phyloP scores from a whole-genome alignment of 202 grass and related monocot genomes.

The Carex sylvatica region DNA sequence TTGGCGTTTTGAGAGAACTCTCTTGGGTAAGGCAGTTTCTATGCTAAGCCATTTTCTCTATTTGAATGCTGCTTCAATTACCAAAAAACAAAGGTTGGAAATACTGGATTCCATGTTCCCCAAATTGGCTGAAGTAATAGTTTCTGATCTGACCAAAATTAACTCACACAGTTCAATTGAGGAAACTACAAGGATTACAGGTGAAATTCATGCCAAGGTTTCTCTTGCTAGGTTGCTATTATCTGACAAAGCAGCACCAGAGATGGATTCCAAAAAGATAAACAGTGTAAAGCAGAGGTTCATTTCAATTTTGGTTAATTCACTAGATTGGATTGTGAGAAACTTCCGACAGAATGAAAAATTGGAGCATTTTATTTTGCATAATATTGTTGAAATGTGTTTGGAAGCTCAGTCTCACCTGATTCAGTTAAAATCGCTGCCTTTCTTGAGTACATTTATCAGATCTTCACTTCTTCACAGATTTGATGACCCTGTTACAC shows the following conservation, averaged over 20 bases:
- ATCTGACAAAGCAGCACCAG: slow-evolving; percentile 43
- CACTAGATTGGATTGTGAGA: slow-evolving; percentile 55
- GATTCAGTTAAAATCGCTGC: slow-evolving; percentile 52
- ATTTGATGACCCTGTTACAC: slow-evolving; percentile 70
- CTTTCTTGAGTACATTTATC: slow-evolving; percentile 68
- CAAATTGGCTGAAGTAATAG: slow-evolving; percentile 59
- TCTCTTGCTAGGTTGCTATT: slow-evolving; percentile 65
- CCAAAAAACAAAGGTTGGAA: slow-evolving; percentile 51
- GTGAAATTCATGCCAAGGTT: slow-evolving; percentile 72
- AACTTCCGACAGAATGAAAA: slow-evolving; percentile 37
- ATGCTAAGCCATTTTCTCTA: slow-evolving; percentile 52
- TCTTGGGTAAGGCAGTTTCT: slow-evolving; percentile 72
- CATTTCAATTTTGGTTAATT: slow-evolving; percentile 60
- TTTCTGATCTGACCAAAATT: slow-evolving; percentile 41
- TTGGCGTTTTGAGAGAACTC: slow-evolving; percentile 54
- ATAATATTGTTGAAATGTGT: slow-evolving; percentile 69
- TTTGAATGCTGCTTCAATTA: slow-evolving; percentile 38
- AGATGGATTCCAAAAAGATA: slow-evolving; percentile 60
- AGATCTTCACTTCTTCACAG: slow-evolving; percentile 85
- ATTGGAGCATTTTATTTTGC: slow-evolving; percentile 80
- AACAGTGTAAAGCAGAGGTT: slow-evolving; percentile 63
- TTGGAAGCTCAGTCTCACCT: slow-evolving; percentile 49
- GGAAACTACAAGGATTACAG: slow-evolving; percentile 47
- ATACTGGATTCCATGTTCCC: slow-evolving; percentile 64
- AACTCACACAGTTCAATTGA: slow-evolving; percentile 38